Evolutionary conservation across 1,139 yeast genomes (phyloP).

Genomic region (Maudiozyma humilis): DNA sequence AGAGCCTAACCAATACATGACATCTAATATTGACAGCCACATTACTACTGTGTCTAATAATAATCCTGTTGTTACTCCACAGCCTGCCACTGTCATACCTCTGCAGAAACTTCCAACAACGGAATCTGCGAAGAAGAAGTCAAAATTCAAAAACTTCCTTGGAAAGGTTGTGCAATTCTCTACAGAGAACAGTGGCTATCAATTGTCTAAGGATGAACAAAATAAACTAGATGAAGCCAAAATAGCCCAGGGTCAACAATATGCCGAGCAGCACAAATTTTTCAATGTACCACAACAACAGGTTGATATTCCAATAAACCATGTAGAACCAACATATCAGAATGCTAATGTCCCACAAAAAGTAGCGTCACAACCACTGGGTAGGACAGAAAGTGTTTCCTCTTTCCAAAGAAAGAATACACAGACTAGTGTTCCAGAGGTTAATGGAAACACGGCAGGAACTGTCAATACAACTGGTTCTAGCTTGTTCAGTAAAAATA

Average conservation of each 20-base stretch:
- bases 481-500: constrained; percentile 11
- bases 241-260: background rate
- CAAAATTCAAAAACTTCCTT: constrained; percentile 20
- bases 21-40: constrained; percentile 6
- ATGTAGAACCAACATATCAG: too few relatives aligned
- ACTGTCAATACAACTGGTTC: constrained; percentile 8
- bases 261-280: constrained; percentile 5
- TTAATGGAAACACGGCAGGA: constrained; percentile 6
- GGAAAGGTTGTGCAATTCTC: constrained; percentile 29
- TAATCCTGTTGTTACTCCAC: background rate
- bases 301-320: too few relatives aligned
- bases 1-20: constrained; percentile 2
- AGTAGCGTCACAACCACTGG: background rate
- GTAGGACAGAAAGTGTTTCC: constrained; percentile 5
- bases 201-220: constrained; percentile 18
- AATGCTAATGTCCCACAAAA: background rate
- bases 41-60: constrained; percentile 4
- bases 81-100: background rate
- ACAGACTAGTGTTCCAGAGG: background rate
- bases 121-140: constrained; percentile 8
- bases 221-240: constrained; percentile 11
- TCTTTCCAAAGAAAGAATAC: constrained; percentile 9
- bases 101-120: constrained; percentile 1
- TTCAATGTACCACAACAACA: background rate
- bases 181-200: constrained; percentile 30